phyloP scores from a whole-genome alignment of 805 yeast genomes.

The Starmerella geochares region DNA sequence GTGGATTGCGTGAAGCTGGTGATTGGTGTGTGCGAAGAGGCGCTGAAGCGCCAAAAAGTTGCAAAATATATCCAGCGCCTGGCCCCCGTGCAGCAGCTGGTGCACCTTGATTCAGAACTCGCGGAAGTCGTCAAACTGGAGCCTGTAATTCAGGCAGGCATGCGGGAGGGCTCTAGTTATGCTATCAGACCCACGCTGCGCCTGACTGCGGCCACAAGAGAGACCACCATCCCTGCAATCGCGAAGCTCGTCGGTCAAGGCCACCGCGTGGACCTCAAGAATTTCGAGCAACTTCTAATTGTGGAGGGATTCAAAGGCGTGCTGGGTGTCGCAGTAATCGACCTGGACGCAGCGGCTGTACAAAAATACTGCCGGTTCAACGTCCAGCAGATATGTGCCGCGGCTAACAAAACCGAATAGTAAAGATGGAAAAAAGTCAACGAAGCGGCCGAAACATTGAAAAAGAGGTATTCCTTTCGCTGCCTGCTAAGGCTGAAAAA shows the following conservation, averaged over 20 bases:
- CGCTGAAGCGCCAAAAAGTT: slow-evolving; percentile 36
- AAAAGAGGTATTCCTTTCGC: too few relatives aligned
- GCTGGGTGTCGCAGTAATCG: slow-evolving; percentile 77
- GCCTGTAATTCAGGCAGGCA: slow-evolving; percentile 55
- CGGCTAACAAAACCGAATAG: not conserved
- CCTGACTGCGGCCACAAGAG: slow-evolving; percentile 59
- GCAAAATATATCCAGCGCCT: slow-evolving; percentile 55
- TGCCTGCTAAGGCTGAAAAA: not conserved
- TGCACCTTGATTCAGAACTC: slow-evolving; percentile 46
- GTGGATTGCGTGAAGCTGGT: slow-evolving; percentile 69
- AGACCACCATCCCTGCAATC: slow-evolving; percentile 59
- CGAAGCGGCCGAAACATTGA: not conserved
- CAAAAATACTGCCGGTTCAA: slow-evolving; percentile 59
- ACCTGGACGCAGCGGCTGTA: slow-evolving; percentile 37
- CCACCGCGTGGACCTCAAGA: slow-evolving; percentile 70
- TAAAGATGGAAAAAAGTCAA: not conserved
- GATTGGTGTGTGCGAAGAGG: slow-evolving; percentile 50
- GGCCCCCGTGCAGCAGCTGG: slow-evolving; percentile 69
- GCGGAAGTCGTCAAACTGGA: slow-evolving; percentile 54
- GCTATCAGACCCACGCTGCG: slow-evolving; percentile 75
- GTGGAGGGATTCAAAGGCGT: slow-evolving; percentile 84
- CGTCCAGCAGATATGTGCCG: slow-evolving; percentile 55
- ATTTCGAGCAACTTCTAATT: slow-evolving; percentile 65
- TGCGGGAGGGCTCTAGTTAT: slow-evolving; percentile 50
- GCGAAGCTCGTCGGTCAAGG: slow-evolving; percentile 64